phyloP scores from a whole-genome alignment of 768 basidiomycete genomes.

The Psilocybe sp. region DNA sequence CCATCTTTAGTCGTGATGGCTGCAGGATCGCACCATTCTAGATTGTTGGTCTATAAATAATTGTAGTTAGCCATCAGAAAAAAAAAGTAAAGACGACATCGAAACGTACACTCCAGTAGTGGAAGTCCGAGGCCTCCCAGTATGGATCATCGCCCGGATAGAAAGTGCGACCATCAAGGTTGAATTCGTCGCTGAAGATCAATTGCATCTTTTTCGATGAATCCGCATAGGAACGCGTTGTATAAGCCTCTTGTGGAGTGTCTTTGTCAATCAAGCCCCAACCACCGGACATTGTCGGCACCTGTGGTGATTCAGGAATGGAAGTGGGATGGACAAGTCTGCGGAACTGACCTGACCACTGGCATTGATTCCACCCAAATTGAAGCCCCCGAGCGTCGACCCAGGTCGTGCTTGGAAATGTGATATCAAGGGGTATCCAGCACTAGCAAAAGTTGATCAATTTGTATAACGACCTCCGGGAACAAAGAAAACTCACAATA shows the following conservation, averaged over 20 bases:
- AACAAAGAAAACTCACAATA: conserved; percentile 49
- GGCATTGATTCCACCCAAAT: conserved; percentile 74
- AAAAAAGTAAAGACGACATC: neutral
- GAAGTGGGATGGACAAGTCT: neutral
- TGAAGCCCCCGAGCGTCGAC: conserved; percentile 60
- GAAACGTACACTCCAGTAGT: conserved; percentile 64
- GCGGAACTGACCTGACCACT: conserved; percentile 56
- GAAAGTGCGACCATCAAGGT: conserved; percentile 74
- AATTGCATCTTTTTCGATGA: conserved; percentile 57
- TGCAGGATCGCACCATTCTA: conserved; percentile 89
- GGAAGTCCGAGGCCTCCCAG: conserved; percentile 82
- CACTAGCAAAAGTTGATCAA: conserved; percentile 32
- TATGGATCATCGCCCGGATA: conserved; percentile 89
- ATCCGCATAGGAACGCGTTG: conserved; percentile 49
- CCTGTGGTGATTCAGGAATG: conserved; percentile 27
- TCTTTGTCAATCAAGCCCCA: conserved; percentile 73
- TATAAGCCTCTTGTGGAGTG: conserved; percentile 63
- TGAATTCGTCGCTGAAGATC: conserved; percentile 90
- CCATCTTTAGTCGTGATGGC: conserved; percentile 75
- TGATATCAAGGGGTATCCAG: conserved; percentile 61
- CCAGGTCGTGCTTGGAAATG: conserved; percentile 46
- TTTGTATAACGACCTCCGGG: neutral
- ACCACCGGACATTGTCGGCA: conserved; percentile 60
- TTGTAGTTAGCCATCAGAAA: neutral
- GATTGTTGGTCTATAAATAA: conserved; percentile 52